Evolutionary conservation across 2,329 filamentous ascomycete genomes (phyloP), one percentile per base, ranked within the genome.

Genomic region (Knoxdaviesia capensis): DNA sequence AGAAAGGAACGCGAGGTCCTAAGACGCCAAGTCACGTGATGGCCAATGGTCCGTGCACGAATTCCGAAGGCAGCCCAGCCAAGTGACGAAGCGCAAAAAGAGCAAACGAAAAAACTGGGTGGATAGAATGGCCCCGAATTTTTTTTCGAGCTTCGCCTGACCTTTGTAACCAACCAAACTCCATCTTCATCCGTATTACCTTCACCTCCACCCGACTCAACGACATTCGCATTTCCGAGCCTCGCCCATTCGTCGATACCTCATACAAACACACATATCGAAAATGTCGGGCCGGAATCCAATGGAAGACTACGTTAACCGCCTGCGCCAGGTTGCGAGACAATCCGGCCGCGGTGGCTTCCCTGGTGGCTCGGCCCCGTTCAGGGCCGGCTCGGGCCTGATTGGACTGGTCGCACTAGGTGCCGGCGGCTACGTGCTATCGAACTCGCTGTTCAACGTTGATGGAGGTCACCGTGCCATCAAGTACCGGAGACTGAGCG

Each of bases 381-480:
- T 20, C 20, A 20, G 20, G 20, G 47, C 59, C 10, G 58, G 59
- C 34, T 56, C 56, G 38, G 61, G 59, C 33, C 42, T 69, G 39
- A 54, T 58, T 31, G 64, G 59, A 37, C 51, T 64, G 20, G 50
- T 59, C 11, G 51, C 72, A 32, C 52, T 71, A 37, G 61, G 60
- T 10, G 45, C 42, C 44, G 70, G 66, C 38, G 57, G 63, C 44
- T 55, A 69, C 51, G 47, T 75, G 49, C 52, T 76, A 48, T 65
- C 70, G 52, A 71, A 76, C 57, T 69, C 74, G 38, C 65, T 80
- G 5, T 80, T 80, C 66, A 80, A 80, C 65, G 90, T 98, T 53
- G 90, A 98, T 57, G 90, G 90, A 78, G 90, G 90, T 65, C 90
- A 96, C 63, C 80, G 90, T 57, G 90, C 90, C 50, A 98, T 98